Conservation (phyloP, 306 rosid species). For the Casuarina equisetifolia region DNA sequence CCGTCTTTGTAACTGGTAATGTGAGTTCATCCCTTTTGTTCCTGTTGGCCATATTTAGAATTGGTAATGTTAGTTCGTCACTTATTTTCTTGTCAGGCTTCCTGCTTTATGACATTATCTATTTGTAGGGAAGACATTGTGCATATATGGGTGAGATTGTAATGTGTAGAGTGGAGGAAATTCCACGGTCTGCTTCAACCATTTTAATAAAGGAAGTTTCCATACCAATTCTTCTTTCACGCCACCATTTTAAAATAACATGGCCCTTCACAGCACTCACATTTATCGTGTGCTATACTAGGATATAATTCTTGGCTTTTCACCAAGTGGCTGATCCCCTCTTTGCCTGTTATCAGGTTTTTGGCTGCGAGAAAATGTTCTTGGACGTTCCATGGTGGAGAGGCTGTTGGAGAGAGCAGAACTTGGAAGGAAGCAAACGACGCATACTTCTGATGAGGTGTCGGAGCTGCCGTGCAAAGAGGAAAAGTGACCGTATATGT, state of each 20-base stretch:
- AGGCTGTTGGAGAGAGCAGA: slow-evolving; percentile 13
- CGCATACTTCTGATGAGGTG: slow-evolving; percentile 9
- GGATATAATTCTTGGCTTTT: not conserved
- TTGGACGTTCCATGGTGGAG: slow-evolving; percentile 8
- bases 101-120: not conserved
- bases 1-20: slow-evolving; percentile 27
- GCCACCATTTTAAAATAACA: not conserved
- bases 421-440: slow-evolving; percentile 18
- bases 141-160: not conserved
- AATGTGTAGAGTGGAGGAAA: not conserved
- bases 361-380: slow-evolving; percentile 5
- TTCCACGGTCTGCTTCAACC: not conserved
- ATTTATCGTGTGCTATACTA: not conserved
- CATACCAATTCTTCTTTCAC: not conserved
- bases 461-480: not conserved
- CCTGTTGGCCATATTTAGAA: no score
- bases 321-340: slow-evolving; percentile 2
- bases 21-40: not conserved
- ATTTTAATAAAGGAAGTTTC: not conserved
- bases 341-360: slow-evolving; percentile 10
- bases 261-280: not conserved
- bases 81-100: not conserved
- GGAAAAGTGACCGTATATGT: not conserved
- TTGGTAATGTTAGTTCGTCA: slow-evolving; percentile 7
- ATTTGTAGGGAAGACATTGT: not conserved